phyloP scores from a whole-genome alignment of 768 basidiomycete genomes.

The Agrocybe chaxingu region DNA sequence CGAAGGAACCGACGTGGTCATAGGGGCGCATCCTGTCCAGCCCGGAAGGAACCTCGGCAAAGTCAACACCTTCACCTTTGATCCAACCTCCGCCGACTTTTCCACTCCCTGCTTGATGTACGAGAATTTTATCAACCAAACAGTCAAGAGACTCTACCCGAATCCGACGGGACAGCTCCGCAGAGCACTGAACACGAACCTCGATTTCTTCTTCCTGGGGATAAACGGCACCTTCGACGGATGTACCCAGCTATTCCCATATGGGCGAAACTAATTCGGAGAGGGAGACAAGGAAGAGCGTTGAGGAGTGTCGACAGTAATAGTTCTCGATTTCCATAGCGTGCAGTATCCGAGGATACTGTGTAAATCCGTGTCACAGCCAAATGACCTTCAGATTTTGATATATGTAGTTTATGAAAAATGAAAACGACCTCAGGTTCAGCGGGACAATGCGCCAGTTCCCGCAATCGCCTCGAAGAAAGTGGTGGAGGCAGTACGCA shows the following conservation, averaged over 20 bases:
- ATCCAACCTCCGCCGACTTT: constrained; percentile 12
- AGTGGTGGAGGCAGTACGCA: too few species aligned
- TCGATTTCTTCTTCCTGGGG: constrained; percentile 9
- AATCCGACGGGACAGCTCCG: too few species aligned
- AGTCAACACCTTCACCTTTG: constrained; percentile 13
- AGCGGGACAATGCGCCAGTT: too few species aligned
- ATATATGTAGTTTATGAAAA: too few species aligned
- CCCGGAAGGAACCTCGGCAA: constrained; percentile 13
- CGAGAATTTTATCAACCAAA: constrained; percentile 9
- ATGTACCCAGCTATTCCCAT: constrained; percentile 14
- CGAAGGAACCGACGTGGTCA: constrained; percentile 2
- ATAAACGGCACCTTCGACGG: not conserved
- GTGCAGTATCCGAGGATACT: too few species aligned
- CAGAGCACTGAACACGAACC: constrained; percentile 14
- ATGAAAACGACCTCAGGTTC: too few species aligned
- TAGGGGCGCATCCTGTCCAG: constrained; percentile 9
- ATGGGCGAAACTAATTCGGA: constrained; percentile 3
- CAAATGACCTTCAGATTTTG: too few species aligned
- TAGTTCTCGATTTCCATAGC: not conserved
- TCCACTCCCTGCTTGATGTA: constrained; percentile 13
- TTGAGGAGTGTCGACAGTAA: not conserved
- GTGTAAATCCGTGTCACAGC: too few species aligned
- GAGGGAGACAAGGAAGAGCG: not conserved
- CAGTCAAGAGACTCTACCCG: too few species aligned
- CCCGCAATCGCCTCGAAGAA: too few species aligned